A percentile compares a stretch with the other conserved stretches of the same genome.
Conservation (phyloP, 2,329 filamentous ascomycete genomes). For the Aspergillus chevalieri region DNA sequence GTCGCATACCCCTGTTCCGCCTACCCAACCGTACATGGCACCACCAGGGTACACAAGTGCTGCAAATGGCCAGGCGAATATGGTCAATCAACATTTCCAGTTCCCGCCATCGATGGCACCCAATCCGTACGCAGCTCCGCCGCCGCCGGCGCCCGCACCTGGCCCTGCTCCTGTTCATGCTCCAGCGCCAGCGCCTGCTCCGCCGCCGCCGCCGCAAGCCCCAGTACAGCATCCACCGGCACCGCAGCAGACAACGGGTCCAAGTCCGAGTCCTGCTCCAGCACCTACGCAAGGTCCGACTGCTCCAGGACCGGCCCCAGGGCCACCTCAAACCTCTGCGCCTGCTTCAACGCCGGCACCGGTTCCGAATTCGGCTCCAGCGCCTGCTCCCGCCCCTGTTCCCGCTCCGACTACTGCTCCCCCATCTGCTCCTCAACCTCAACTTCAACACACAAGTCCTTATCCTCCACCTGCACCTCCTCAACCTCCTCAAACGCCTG, state of each 20-base stretch:
- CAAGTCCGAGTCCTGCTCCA: conserved; percentile 5
- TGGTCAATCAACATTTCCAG: conserved; percentile 33
- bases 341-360: background rate
- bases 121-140: conserved; percentile 26
- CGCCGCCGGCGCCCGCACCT: conserved; percentile 6
- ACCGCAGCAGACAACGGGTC: background rate
- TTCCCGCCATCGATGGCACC: conserved; percentile 31
- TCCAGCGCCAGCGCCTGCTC: conserved; percentile 6
- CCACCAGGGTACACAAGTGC: conserved; percentile 27
- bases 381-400: conserved; percentile 18
- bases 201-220: background rate
- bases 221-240: background rate
- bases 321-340: conserved; percentile 14
- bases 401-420: conserved; percentile 14
- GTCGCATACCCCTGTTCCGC: conserved; percentile 23
- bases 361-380: conserved; percentile 6
- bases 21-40: conserved; percentile 31
- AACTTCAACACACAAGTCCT: conserved; percentile 13
- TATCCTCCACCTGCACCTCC: conserved; percentile 14
- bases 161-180: conserved; percentile 18
- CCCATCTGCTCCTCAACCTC: conserved; percentile 10
- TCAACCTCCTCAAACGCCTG: conserved; percentile 13
- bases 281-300: background rate
- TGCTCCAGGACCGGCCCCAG: conserved; percentile 1
- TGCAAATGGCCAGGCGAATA: conserved; percentile 20